A percentile compares a stretch with the other conserved stretches of the same genome.
phyloP scores from a whole-genome alignment of 2,329 filamentous ascomycete species.

The Claviceps digitariae region DNA sequence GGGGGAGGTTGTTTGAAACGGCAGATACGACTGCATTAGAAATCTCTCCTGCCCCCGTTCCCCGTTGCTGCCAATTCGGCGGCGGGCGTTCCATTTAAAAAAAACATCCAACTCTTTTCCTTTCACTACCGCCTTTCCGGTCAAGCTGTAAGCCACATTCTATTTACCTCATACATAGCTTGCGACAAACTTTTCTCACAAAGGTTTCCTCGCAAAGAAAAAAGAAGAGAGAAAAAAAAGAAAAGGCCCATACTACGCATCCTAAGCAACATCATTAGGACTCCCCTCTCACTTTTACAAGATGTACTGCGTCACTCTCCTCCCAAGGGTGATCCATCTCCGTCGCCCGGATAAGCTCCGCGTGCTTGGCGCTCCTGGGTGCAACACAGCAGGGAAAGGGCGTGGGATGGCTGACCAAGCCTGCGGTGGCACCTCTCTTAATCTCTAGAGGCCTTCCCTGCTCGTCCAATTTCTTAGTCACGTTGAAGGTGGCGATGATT shows the following conservation, averaged over 20 bases:
- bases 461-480: slow-evolving; percentile 15
- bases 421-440: neutral
- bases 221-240: neutral
- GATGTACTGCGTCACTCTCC: slow-evolving; percentile 3
- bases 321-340: slow-evolving; percentile 6
- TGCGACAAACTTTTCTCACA: too few species aligned
- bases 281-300: neutral
- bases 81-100: too few species aligned
- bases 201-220: too few species aligned
- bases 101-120: neutral
- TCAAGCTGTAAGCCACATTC: neutral
- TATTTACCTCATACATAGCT: neutral
- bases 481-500: slow-evolving; percentile 30
- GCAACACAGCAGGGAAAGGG: neutral
- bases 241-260: neutral
- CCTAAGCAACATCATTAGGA: neutral
- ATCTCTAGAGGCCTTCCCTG: slow-evolving; percentile 22
- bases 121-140: neutral
- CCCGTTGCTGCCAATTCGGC: neutral
- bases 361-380: slow-evolving; percentile 4
- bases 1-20: neutral
- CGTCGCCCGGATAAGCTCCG: neutral
- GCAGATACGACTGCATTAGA: too few species aligned
- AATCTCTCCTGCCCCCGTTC: too few species aligned
- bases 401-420: slow-evolving; percentile 1